These are phyloP conservation scores for Diphasiastrum complanatum DNA, from an alignment of 83 land plant species.

Conservation along the genomic window DNA sequence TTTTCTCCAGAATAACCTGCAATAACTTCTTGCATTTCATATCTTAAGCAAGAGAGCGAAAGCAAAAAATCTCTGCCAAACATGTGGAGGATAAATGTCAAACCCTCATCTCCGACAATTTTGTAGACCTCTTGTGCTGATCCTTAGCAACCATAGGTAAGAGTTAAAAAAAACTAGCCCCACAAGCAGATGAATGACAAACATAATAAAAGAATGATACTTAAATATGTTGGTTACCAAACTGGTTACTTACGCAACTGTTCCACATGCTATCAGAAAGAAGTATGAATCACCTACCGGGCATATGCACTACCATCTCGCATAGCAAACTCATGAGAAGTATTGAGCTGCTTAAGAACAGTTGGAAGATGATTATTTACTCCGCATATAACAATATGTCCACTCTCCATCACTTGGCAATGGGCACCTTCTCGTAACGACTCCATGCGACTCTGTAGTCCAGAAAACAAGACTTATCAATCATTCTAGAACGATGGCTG, in stretches of 20 bases:
- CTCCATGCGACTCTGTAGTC: slow-evolving; percentile 65
- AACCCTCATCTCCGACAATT: no score
- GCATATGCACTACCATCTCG: slow-evolving; percentile 61
- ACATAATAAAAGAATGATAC: no score
- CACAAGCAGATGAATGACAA: no score
- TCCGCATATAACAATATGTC: slow-evolving; percentile 86
- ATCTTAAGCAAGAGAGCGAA: no score
- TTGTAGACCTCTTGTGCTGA: no score
- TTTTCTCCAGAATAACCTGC: no score
- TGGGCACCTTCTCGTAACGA: slow-evolving; percentile 84
- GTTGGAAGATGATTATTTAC: slow-evolving; percentile 69
- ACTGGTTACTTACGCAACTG: neutral
- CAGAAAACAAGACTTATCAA: slow-evolving; percentile 3
- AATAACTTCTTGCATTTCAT: no score
- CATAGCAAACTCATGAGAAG: slow-evolving; percentile 66
- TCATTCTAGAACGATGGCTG: neutral
- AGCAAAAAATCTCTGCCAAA: no score
- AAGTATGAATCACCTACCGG: slow-evolving; percentile 45
- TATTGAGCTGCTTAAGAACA: slow-evolving; percentile 75
- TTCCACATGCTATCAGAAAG: neutral
- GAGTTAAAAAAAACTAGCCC: no score
- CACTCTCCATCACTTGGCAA: slow-evolving; percentile 66
- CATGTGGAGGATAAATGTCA: no score
- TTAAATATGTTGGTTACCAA: no score
- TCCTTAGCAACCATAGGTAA: no score